Evolutionary conservation across 2,329 filamentous ascomycete genomes (phyloP).

Genomic region (Monosporascus ibericus): DNA sequence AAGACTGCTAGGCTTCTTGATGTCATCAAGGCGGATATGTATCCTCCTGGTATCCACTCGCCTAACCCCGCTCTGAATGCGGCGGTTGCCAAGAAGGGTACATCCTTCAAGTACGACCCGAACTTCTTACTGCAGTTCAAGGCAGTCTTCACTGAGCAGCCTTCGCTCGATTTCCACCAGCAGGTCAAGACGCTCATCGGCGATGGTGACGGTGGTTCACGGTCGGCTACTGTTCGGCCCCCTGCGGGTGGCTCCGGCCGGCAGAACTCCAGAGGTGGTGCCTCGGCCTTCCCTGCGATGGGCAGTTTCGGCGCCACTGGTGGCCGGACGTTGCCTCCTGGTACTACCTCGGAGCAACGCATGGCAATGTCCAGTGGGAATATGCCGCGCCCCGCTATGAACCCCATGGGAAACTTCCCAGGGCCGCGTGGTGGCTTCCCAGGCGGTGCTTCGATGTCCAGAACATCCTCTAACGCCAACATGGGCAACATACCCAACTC

Average conservation of each 20-base stretch:
- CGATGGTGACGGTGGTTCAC: conserved; percentile 55
- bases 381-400: conserved; percentile 43
- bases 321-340: conserved; percentile 56
- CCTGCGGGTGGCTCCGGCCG: conserved; percentile 41
- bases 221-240: conserved; percentile 59
- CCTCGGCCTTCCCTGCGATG: conserved; percentile 54
- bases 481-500: conserved; percentile 61
- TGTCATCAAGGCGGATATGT: conserved; percentile 70
- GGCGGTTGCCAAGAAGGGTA: conserved; percentile 70
- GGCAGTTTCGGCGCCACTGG: conserved; percentile 56
- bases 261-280: conserved; percentile 46
- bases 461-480: conserved; percentile 54
- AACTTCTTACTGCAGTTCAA: conserved; percentile 96
- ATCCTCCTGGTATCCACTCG: conserved; percentile 77
- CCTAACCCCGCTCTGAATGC: conserved; percentile 88
- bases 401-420: conserved; percentile 54
- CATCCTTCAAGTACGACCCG: conserved; percentile 89
- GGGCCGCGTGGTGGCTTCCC: conserved; percentile 60
- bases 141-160: conserved; percentile 92
- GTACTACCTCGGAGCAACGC: conserved; percentile 71
- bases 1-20: conserved; percentile 86
- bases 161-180: conserved; percentile 85
- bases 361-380: conserved; percentile 58
- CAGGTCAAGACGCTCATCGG: conserved; percentile 85
- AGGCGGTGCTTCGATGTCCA: conserved; percentile 55